These are phyloP conservation scores for Rhizoclosmatium sp. DNA, from an alignment of 192 early-diverging fungal species.

Conservation along the genomic window DNA sequence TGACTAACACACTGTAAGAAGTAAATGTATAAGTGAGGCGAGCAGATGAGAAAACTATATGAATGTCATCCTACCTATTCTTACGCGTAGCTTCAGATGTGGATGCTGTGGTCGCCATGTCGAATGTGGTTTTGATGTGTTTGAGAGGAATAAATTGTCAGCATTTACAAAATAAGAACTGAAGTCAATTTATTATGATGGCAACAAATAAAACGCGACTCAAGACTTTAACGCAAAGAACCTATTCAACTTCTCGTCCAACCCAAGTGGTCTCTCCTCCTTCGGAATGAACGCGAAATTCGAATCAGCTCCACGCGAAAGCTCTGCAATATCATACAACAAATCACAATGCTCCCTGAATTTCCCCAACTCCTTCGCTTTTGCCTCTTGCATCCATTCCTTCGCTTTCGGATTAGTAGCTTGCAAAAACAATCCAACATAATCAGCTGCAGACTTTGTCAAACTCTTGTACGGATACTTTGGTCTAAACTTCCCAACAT, in stretches of 20 bases:
- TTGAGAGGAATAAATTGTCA: background rate
- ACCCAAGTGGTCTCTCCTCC: background rate
- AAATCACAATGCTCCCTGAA: constrained; percentile 53
- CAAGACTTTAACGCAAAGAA: constrained; percentile 18
- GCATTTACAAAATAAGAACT: background rate
- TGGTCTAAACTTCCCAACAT: constrained; percentile 52
- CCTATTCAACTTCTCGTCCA: constrained; percentile 7
- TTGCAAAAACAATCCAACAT: constrained; percentile 61
- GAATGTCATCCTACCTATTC: constrained; percentile 6
- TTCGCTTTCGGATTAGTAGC: constrained; percentile 56
- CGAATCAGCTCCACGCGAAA: background rate
- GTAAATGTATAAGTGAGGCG: background rate
- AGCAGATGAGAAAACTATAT: background rate
- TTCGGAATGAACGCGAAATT: constrained; percentile 9
- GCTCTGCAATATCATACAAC: constrained; percentile 30
- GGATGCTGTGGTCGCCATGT: background rate
- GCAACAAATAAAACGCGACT: background rate
- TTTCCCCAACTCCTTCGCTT: constrained; percentile 43
- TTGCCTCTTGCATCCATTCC: constrained; percentile 50
- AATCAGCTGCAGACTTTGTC: constrained; percentile 53
- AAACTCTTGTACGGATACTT: constrained; percentile 61
- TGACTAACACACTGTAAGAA: constrained; percentile 78
- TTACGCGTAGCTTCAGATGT: constrained; percentile 8
- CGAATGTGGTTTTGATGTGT: too few relatives aligned
- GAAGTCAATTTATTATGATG: too few relatives aligned